Evolutionary conservation across 148 eudicot species (phyloP).

Genomic region (Selenicereus undatus): DNA sequence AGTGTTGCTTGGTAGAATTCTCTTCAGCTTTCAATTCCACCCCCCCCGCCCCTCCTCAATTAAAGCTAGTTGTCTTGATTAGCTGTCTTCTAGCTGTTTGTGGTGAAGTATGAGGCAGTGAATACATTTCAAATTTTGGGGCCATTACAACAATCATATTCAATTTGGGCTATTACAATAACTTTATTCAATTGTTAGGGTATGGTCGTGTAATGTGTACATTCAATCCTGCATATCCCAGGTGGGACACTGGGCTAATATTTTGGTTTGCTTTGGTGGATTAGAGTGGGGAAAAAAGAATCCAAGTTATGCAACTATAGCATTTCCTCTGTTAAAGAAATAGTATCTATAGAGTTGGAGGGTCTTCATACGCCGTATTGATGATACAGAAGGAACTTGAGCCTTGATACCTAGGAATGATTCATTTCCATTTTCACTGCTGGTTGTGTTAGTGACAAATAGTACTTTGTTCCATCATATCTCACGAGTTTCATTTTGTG

Average conservation of each 20-base stretch:
- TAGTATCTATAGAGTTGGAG: background rate
- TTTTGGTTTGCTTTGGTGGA: background rate
- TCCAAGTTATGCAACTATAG: background rate
- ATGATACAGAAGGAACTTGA: background rate
- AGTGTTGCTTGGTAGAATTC: background rate
- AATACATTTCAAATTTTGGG: background rate
- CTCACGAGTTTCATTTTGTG: constrained; percentile 3
- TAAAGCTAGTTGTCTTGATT: background rate
- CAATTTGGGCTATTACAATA: background rate
- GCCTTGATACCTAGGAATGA: background rate
- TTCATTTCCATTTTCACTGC: background rate
- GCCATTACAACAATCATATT: background rate
- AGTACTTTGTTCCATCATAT: background rate
- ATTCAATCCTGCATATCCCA: background rate
- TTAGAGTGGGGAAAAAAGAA: background rate
- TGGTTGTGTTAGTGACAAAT: background rate
- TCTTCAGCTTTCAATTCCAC: background rate
- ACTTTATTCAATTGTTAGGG: background rate
- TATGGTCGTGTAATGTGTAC: background rate
- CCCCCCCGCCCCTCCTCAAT: too few relatives aligned
- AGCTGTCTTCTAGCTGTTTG: background rate
- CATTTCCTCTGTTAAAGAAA: background rate
- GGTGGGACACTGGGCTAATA: background rate
- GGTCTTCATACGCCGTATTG: background rate
- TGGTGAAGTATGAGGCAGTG: background rate